Percentiles rank a stretch among this genome's conserved stretches.
Evolutionary conservation across 139 green algal species (phyloP).

Genomic region (Chlorella vulgaris): DNA sequence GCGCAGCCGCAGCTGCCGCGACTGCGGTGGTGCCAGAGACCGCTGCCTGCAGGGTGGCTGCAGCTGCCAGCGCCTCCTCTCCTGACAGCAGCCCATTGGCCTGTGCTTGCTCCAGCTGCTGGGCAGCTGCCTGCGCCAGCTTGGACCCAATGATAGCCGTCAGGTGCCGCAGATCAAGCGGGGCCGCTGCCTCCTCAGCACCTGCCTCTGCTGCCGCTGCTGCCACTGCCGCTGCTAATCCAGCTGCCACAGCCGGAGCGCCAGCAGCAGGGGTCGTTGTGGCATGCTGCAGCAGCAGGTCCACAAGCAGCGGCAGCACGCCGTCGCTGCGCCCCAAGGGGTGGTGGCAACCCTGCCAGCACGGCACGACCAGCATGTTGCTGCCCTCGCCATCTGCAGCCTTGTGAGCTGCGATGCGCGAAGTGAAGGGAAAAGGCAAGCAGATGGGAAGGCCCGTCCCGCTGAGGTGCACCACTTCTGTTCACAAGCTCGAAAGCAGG

Average conservation of each 20-base stretch:
- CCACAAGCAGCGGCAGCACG: constrained; percentile 18
- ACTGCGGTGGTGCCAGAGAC: constrained; percentile 17
- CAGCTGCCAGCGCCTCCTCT: constrained; percentile 4
- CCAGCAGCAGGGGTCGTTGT: neutral
- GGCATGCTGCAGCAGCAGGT: neutral
- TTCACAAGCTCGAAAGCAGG: no score
- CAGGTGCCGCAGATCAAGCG: neutral
- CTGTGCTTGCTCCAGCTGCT: constrained; percentile 15
- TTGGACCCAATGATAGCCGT: neutral
- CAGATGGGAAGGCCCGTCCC: no score
- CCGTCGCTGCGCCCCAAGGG: constrained; percentile 18
- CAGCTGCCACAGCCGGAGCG: neutral
- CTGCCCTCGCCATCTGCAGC: constrained; percentile 22
- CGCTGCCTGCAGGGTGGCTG: constrained; percentile 10
- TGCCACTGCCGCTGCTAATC: neutral
- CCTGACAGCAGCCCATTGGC: neutral
- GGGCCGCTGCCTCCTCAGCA: no score
- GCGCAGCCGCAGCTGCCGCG: constrained; percentile 1
- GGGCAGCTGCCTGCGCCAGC: constrained; percentile 1
- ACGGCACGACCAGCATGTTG: constrained; percentile 45
- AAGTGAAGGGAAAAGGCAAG: neutral
- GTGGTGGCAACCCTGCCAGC: constrained; percentile 10
- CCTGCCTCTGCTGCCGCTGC: neutral
- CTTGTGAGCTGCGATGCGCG: constrained; percentile 40
- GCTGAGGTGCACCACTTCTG: no score